Conservation (phyloP, 2,329 filamentous ascomycete species). For the Cadophora gregata region DNA sequence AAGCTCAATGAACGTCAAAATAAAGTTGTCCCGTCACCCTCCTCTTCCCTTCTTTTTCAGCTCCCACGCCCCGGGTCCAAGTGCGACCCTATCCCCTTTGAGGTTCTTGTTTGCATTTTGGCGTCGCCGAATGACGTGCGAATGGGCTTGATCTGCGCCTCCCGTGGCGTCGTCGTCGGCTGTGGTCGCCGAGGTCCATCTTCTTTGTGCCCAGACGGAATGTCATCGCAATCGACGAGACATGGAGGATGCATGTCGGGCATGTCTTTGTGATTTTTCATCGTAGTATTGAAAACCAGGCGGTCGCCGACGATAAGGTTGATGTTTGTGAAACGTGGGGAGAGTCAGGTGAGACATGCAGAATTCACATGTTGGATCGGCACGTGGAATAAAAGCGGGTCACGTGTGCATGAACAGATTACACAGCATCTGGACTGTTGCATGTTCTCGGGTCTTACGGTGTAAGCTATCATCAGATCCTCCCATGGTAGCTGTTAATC, state of each 20-base stretch:
- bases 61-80: neutral
- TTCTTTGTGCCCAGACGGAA: neutral
- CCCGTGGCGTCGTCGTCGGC: constrained; percentile 3
- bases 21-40: neutral
- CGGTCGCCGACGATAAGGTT: neutral
- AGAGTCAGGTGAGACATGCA: constrained; percentile 1
- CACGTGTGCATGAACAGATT: neutral
- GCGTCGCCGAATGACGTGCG: constrained; percentile 6
- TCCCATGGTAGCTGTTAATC: too few species aligned
- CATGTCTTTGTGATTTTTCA: neutral
- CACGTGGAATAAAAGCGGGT: neutral
- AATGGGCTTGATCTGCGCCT: neutral
- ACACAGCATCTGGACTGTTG: neutral
- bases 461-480: neutral
- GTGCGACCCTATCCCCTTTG: neutral
- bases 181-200: constrained; percentile 12
- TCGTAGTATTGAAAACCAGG: neutral
- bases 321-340: neutral
- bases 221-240: neutral
- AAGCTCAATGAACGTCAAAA: neutral
- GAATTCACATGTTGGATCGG: neutral
- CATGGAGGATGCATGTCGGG: neutral
- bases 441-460: neutral
- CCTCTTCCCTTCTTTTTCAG: neutral
- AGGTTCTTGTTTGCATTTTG: neutral